Conservation (phyloP, 805 yeast species). For the Candida ficus region DNA sequence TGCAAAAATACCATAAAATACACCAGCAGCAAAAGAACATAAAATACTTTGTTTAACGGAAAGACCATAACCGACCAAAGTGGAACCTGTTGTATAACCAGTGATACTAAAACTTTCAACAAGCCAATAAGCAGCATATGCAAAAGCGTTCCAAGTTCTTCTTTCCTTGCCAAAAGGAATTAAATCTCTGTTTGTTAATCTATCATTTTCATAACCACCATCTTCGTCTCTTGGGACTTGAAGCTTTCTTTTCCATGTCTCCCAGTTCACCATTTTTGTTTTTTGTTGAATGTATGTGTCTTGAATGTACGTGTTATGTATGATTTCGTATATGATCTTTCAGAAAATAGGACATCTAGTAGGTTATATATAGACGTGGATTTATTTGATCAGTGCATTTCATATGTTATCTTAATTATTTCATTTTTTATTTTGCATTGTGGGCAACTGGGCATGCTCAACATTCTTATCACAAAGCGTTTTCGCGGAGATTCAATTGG, state of each 20-base stretch:
- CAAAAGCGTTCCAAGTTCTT: slow-evolving; percentile 32
- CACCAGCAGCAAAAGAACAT: slow-evolving; percentile 24
- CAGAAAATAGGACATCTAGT: too few relatives aligned
- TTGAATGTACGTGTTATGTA: too few relatives aligned
- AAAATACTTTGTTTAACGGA: slow-evolving; percentile 26
- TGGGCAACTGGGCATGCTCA: too few relatives aligned
- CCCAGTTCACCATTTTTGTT: slow-evolving; percentile 1
- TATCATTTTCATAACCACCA: slow-evolving; percentile 23
- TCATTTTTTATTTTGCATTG: too few relatives aligned
- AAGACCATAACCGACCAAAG: slow-evolving; percentile 24
- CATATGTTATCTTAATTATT: too few relatives aligned
- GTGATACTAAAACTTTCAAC: slow-evolving; percentile 32
- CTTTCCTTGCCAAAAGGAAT: slow-evolving; percentile 33
- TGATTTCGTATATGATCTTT: too few relatives aligned
- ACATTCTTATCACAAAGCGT: too few relatives aligned
- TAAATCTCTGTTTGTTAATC: slow-evolving; percentile 33
- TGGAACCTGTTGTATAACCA: slow-evolving; percentile 32
- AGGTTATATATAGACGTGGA: too few relatives aligned
- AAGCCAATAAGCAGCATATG: slow-evolving; percentile 33
- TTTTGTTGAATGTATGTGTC: too few relatives aligned
- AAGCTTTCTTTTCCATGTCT: slow-evolving; percentile 12
- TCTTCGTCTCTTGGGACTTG: slow-evolving; percentile 25
- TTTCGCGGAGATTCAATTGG: too few relatives aligned
- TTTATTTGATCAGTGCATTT: too few relatives aligned
- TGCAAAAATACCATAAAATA: slow-evolving; percentile 24